Evolutionary conservation across 768 basidiomycete genomes (phyloP).

Genomic region (Thelephora aurantiotincta): DNA sequence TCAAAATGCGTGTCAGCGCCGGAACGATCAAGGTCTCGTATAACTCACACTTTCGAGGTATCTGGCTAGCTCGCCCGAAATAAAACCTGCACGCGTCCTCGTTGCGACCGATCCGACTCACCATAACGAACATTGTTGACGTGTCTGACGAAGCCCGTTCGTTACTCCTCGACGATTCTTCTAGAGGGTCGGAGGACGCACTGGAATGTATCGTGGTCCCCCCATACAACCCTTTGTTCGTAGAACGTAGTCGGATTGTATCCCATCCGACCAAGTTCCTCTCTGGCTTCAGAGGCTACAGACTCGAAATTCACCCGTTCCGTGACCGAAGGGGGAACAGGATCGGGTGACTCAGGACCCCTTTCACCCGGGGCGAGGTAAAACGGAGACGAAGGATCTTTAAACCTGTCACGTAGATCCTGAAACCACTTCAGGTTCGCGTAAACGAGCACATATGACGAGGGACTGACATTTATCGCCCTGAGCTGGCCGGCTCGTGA

Average conservation of each 20-base stretch:
- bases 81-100: not conserved
- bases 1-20: slow-evolving; percentile 37
- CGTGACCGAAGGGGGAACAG: slow-evolving; percentile 7
- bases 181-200: slow-evolving; percentile 19
- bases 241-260: slow-evolving; percentile 57
- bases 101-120: slow-evolving; percentile 17
- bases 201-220: slow-evolving; percentile 70
- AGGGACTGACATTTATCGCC: no score
- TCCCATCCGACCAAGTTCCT: slow-evolving; percentile 29
- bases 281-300: slow-evolving; percentile 23
- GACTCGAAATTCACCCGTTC: not conserved
- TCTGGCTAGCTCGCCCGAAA: not conserved
- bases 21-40: not conserved
- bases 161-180: not conserved
- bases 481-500: no score
- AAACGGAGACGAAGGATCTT: slow-evolving; percentile 52
- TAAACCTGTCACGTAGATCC: slow-evolving; percentile 49
- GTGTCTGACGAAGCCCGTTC: slow-evolving; percentile 30
- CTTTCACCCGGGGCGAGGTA: slow-evolving; percentile 42
- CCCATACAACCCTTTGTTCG: slow-evolving; percentile 71
- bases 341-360: slow-evolving; percentile 48
- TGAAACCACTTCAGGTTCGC: slow-evolving; percentile 11
- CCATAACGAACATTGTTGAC: slow-evolving; percentile 69
- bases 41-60: not conserved
- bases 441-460: not conserved